phyloP scores from a whole-genome alignment of 495 filamentous ascomycete genomes.

The Neurospora discreta region DNA sequence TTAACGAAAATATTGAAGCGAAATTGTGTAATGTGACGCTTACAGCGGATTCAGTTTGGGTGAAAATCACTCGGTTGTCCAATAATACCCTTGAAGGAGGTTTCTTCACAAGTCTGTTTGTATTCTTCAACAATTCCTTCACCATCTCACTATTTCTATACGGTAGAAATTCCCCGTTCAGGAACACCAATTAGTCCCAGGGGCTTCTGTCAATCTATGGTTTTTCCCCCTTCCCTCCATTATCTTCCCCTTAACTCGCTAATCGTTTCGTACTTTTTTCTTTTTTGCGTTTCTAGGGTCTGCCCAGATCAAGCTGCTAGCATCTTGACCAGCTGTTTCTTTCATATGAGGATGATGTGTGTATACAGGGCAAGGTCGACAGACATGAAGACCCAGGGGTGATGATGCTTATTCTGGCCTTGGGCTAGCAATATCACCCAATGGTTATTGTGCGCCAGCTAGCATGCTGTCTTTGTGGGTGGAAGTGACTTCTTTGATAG shows the following conservation, averaged over 20 bases:
- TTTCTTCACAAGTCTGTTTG: background rate
- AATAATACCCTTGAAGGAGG: too few species aligned
- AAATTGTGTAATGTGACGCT: too few species aligned
- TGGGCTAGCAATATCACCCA: background rate
- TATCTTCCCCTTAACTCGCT: background rate
- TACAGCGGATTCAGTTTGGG: too few species aligned
- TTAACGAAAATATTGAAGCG: too few species aligned
- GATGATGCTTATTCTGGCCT: background rate
- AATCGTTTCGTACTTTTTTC: background rate
- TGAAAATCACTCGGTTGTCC: too few species aligned
- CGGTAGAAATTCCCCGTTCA: too few species aligned
- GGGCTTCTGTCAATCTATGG: background rate
- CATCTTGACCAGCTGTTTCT: background rate
- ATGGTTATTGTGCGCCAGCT: background rate
- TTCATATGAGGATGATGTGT: background rate
- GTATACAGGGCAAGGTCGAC: background rate
- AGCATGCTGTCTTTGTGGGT: background rate
- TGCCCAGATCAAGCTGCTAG: background rate
- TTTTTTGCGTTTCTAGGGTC: background rate
- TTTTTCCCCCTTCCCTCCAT: background rate
- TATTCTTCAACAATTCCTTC: background rate
- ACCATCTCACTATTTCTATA: background rate
- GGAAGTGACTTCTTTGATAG: background rate
- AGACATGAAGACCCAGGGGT: background rate
- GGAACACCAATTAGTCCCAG: background rate